Conservation (phyloP, 805 yeast genomes). For the Metschnikowia shivogae region DNA sequence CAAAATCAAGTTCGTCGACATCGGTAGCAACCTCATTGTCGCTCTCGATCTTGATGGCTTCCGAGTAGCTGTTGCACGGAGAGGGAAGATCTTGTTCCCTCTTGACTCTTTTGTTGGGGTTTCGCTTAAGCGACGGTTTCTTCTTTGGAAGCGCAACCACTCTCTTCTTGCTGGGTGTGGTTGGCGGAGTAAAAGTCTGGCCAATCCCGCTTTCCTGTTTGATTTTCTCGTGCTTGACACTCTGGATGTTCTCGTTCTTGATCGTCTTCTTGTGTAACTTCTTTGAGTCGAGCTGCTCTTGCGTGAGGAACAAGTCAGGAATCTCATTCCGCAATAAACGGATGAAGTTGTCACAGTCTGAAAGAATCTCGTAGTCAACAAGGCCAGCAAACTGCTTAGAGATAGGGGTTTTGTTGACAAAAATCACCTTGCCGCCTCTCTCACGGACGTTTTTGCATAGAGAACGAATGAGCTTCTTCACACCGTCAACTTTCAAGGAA, state of each 20-base stretch:
- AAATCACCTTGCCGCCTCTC: constrained; percentile 73
- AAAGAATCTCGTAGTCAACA: constrained; percentile 73
- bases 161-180: constrained; percentile 29
- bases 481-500: constrained; percentile 86
- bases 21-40: constrained; percentile 16
- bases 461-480: constrained; percentile 67
- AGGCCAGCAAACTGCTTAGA: constrained; percentile 62
- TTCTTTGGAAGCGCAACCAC: constrained; percentile 16
- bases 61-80: constrained; percentile 34
- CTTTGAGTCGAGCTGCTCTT: constrained; percentile 45
- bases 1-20: constrained; percentile 11
- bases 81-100: constrained; percentile 25
- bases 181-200: constrained; percentile 29
- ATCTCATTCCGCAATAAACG: constrained; percentile 45
- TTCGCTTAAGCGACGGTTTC: constrained; percentile 17
- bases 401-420: constrained; percentile 67
- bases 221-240: constrained; percentile 7
- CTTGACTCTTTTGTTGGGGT: constrained; percentile 8
- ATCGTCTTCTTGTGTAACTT: constrained; percentile 24
- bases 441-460: constrained; percentile 69
- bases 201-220: background rate
- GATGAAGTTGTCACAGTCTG: constrained; percentile 85
- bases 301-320: constrained; percentile 62
- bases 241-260: constrained; percentile 9
- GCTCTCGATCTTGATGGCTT: constrained; percentile 13